Percentiles rank a stretch among this genome's conserved stretches.
Conservation (phyloP, 73 alveolate genomes). For the Tetrahymena thermophila region DNA sequence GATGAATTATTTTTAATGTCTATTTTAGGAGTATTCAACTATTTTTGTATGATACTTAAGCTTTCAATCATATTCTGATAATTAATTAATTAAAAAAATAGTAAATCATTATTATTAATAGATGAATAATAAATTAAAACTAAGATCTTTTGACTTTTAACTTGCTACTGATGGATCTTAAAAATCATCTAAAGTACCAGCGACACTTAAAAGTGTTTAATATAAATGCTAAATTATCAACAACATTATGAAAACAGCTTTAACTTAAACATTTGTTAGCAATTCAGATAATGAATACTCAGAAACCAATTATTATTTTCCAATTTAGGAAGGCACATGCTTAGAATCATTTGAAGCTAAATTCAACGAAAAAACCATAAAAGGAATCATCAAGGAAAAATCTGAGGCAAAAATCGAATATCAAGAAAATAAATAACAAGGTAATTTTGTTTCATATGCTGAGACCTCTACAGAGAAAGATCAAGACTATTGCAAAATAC, state of each 20-base stretch:
- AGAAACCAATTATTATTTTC: not conserved
- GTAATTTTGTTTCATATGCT: not conserved
- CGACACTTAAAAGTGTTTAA: not conserved
- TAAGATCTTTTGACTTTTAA: too few species aligned
- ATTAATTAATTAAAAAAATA: too few species aligned
- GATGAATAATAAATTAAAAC: too few species aligned
- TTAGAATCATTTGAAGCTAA: not conserved
- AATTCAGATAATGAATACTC: not conserved
- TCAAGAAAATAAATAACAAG: not conserved
- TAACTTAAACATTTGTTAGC: not conserved
- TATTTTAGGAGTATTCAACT: too few species aligned
- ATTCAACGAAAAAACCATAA: not conserved
- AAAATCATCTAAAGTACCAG: not conserved
- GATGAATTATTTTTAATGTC: too few species aligned
- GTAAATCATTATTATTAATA: too few species aligned
- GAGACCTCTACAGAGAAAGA: not conserved
- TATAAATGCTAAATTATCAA: not conserved
- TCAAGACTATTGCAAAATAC: not conserved
- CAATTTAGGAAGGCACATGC: not conserved
- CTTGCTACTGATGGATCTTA: too few species aligned
- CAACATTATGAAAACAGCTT: not conserved
- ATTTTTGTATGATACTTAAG: too few species aligned
- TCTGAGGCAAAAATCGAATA: not conserved
- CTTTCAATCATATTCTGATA: too few species aligned
- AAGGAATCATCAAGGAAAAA: not conserved